Conservation (phyloP, 2,329 filamentous ascomycete species). For the Penicillium palitans region DNA sequence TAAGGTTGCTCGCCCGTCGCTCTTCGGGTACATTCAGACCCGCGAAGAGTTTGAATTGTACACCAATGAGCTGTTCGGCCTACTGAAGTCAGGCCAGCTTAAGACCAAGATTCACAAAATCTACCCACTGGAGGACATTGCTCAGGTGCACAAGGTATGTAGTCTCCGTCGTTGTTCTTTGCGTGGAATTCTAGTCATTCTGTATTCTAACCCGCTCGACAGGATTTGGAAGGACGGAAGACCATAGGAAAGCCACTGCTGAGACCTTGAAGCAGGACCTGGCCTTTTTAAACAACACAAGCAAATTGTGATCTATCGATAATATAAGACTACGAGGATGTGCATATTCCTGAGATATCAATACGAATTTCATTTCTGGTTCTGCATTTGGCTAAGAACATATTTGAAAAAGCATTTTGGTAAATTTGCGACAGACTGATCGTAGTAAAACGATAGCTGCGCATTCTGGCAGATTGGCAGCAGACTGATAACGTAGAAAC, state of each 20-base stretch:
- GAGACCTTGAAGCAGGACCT: conserved; percentile 51
- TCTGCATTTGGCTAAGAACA: background rate
- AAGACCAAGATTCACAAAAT: conserved; percentile 72
- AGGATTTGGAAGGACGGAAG: conserved; percentile 77
- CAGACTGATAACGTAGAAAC: background rate
- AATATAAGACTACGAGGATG: background rate
- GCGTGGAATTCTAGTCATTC: background rate
- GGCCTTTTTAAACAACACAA: background rate
- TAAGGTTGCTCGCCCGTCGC: conserved; percentile 70
- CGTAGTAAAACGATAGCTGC: background rate
- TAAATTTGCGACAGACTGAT: background rate
- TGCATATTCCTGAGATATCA: background rate
- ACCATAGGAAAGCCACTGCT: conserved; percentile 82
- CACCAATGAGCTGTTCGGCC: conserved; percentile 68
- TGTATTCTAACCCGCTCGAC: background rate
- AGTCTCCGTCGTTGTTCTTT: background rate
- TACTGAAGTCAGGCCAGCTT: conserved; percentile 68
- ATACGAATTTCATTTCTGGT: background rate
- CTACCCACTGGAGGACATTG: conserved; percentile 73
- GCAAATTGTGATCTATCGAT: background rate
- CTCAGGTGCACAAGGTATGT: conserved; percentile 63
- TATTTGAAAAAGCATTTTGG: background rate
- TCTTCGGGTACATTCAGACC: conserved; percentile 70
- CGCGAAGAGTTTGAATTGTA: conserved; percentile 72
- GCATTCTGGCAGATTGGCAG: background rate